Evolutionary conservation across 2,329 filamentous ascomycete genomes (phyloP), one percentile per base, ranked within the genome.

Genomic region (Parafenestella ontariensis): DNA sequence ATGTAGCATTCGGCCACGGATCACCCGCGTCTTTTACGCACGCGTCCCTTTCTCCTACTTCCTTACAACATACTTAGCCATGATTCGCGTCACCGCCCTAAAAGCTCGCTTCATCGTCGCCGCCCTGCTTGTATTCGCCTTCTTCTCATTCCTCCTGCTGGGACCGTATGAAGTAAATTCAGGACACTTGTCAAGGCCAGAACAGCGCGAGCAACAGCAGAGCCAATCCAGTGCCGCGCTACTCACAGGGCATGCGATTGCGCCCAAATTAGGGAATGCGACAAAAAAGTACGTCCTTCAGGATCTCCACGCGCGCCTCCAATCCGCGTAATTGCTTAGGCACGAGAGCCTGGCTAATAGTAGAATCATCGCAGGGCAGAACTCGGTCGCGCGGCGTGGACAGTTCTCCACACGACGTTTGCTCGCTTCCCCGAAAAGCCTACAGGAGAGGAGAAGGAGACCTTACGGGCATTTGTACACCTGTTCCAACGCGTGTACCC

Each of bases 211-310:
- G 39, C 49, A 60, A 41, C 54, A 54, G 44, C 46, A 66, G 42
- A 51, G 57, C 45, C 53, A 57, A 58, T 53, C 57, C 20, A 69
- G 71, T 52, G 62, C 61, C 33, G 58, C 69, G 10, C 61, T 71
- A 33, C 79, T 92, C 20, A 81, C 82, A 17, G 90, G 89, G 51
- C 86, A 86, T 50, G 88, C 87, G 3, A 94, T 92, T 67, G 90
- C 90, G 46, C 88, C 90, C 1, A 92, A 91, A 77, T 80, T 95
- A 48, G 91, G 90, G 70, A 95, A 95, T 76, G 90, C 89, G 56
- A 95, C 91, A 6, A 80, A 86, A 49, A 95, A 94, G 74, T 76
- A 74, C 33, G 74, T 71, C 29, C 17, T 42, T 34, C 39, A 44
- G 29, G 31, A 5, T 34, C 31, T 34, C 31, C 4, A 31, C 28